These are phyloP conservation scores for Fusarium annulatum DNA, from an alignment of 2,329 filamentous ascomycete species.

Conservation along the genomic window DNA sequence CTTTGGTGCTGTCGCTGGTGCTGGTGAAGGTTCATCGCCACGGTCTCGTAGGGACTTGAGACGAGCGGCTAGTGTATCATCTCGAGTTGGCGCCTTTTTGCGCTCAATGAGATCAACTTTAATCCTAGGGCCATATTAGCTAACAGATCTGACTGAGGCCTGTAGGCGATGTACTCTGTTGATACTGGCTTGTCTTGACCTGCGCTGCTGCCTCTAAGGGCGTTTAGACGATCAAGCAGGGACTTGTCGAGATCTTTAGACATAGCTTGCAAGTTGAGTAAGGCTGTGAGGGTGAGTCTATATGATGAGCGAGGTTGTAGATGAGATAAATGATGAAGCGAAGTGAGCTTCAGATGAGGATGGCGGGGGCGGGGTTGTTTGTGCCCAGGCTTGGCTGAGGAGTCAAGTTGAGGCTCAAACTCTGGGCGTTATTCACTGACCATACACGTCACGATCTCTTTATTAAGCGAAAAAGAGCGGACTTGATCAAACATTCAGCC, in stretches of 20 bases:
- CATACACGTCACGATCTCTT: not conserved
- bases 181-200: conserved; percentile 51
- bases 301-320: not conserved
- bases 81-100: conserved; percentile 56
- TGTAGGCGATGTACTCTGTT: conserved; percentile 53
- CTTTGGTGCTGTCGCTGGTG: conserved; percentile 13
- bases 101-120: conserved; percentile 55
- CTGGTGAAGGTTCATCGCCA: conserved; percentile 46
- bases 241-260: conserved; percentile 56
- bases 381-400: conserved; percentile 16
- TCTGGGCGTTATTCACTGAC: not conserved
- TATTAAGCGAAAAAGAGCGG: not conserved
- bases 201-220: conserved; percentile 54
- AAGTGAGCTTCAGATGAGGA: conserved; percentile 7
- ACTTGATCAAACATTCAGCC: not conserved
- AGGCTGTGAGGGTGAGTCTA: not conserved
- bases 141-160: not conserved
- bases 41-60: conserved; percentile 62
- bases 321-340: conserved; percentile 12
- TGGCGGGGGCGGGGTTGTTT: conserved; percentile 34
- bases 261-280: conserved; percentile 33
- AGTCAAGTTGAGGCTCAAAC: not conserved
- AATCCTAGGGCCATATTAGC: conserved; percentile 31
- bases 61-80: conserved; percentile 63
- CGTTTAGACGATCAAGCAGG: conserved; percentile 65